Conservation (phyloP, 139 green algal species). For the Chlamydomonas sphaeroides region DNA sequence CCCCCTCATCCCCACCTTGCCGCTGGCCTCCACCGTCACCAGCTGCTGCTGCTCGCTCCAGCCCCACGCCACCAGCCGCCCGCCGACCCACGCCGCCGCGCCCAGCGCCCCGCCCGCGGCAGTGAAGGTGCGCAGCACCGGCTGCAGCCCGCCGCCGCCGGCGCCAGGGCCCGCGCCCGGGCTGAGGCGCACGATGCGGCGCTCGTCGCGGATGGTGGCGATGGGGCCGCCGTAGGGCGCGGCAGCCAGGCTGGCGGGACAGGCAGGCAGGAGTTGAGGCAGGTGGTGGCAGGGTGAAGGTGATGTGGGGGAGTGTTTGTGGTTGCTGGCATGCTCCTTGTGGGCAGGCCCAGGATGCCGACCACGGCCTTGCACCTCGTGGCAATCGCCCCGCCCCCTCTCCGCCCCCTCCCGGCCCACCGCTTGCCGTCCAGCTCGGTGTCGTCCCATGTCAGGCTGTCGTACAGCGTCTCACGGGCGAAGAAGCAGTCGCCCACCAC, state of each 20-base stretch:
- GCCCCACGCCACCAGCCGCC: slow-evolving; percentile 72
- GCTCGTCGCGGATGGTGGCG: slow-evolving; percentile 83
- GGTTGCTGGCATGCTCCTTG: too few species aligned
- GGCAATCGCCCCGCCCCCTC: not conserved
- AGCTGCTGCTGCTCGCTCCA: slow-evolving; percentile 81
- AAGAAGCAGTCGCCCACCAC: slow-evolving; percentile 74
- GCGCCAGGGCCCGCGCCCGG: not conserved
- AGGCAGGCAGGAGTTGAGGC: too few species aligned
- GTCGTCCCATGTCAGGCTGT: slow-evolving; percentile 72
- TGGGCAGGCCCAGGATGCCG: too few species aligned
- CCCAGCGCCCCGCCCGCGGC: slow-evolving; percentile 63
- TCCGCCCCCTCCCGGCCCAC: slow-evolving; percentile 26
- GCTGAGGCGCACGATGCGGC: slow-evolving; percentile 70
- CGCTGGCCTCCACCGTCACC: slow-evolving; percentile 73
- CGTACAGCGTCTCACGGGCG: slow-evolving; percentile 66
- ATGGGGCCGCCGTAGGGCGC: slow-evolving; percentile 83
- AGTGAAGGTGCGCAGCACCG: slow-evolving; percentile 76
- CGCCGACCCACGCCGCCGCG: slow-evolving; percentile 77
- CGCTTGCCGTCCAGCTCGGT: slow-evolving; percentile 64
- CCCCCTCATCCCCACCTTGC: slow-evolving; percentile 51
- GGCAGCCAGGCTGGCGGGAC: slow-evolving; percentile 58
- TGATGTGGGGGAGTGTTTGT: not conserved
- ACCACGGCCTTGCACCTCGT: not conserved
- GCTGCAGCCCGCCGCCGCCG: slow-evolving; percentile 36
- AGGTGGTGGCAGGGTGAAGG: too few species aligned